Base-by-base conservation (phyloP, 495 filamentous ascomycete species). In the Venustampulla echinocandica region DNA sequence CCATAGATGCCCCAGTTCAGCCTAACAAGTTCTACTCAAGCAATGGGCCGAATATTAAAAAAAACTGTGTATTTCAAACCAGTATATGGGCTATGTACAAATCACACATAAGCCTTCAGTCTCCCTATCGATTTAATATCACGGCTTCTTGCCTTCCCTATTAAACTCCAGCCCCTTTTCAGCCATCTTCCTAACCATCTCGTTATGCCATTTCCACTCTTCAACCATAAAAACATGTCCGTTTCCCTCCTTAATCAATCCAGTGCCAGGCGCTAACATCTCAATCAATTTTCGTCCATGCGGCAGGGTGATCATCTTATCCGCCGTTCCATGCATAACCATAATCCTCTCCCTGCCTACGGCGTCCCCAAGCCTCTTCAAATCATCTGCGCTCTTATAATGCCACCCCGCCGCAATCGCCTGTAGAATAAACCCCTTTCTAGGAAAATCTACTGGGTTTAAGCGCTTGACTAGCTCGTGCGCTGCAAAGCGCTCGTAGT, bases 391-490 rank as follows among this genome's bases (percentile, higher is more conserved):
- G 4, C 66, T 74, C 62, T 92, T 90, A 57, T 77, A 66, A 62
- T 94, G 87, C 77, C 85, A 90, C 10, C 77, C 79, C 1, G 83
- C 84, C 2, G 87, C 87, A 32, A 90, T 72, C 3, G 82, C 70
- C 61, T 94, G 87, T 50, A 85, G 66, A 25, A 93, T 52, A 60
- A 90, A 87, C 2, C 85, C 85, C 30, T 70, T 72, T 36, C 71
- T 67, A 0, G 73, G 74, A 53, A 84, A 87, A 5, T 63, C 65
- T 0, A 64, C 57, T 7, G 54, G 52, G 41, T 85, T 67, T 18
- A 61, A 58, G 9, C 82, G 71, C 60, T 90, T 90, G 34, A 58
- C 63, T 47, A 92, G 47, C 60, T 90, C 84, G 42, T 84, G 77
- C 4, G 87, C 87, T 0, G 81, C 77, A 57, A 87, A 90, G 25